These are phyloP conservation scores for Botrytis fabae DNA, from an alignment of 2,329 filamentous ascomycete genomes.

Conservation along the genomic window DNA sequence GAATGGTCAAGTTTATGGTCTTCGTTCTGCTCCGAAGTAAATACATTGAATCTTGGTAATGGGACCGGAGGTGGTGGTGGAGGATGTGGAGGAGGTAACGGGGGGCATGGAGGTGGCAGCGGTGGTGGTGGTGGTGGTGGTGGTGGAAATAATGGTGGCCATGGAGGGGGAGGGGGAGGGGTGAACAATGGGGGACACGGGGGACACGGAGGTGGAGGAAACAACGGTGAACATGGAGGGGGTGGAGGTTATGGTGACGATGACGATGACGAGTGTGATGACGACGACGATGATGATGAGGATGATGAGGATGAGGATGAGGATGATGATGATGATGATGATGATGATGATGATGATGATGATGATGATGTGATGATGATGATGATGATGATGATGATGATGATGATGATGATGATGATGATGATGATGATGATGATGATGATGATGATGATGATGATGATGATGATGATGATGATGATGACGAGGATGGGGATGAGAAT, in stretches of 20 bases:
- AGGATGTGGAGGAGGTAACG: rapidly evolving
- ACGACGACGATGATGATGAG: neutral
- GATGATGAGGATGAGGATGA: too few species aligned
- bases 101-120: too few species aligned
- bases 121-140: neutral
- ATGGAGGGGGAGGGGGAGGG: neutral
- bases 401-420: neutral
- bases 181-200: neutral
- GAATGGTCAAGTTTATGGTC: constrained; percentile 24
- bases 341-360: neutral
- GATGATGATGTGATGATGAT: neutral
- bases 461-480: neutral
- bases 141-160: neutral
- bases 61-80: neutral
- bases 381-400: neutral
- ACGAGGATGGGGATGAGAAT: neutral
- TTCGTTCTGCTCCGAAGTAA: constrained; percentile 26
- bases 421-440: neutral
- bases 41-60: constrained; percentile 12
- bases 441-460: neutral
- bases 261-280: neutral
- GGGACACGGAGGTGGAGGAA: neutral
- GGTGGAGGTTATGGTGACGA: neutral
- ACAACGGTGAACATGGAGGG: neutral
- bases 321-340: too few species aligned